Percentiles rank a stretch among this genome's conserved stretches.
phyloP scores from a whole-genome alignment of 2,329 filamentous ascomycete genomes.

The Scytalidium lignicola region DNA sequence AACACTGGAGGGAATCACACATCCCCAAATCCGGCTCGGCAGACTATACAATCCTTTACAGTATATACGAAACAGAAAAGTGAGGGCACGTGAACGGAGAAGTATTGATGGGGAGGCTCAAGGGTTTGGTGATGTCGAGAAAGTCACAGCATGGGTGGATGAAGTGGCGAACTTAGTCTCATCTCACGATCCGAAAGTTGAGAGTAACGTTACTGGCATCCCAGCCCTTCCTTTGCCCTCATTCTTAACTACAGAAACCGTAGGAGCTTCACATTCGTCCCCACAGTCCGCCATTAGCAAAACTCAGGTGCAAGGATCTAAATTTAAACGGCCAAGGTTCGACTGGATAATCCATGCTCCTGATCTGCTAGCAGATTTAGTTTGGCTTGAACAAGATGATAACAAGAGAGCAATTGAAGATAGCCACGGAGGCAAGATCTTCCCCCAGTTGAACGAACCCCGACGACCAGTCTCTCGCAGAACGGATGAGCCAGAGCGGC shows the following conservation, averaged over 20 bases:
- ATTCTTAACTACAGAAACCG: conserved; percentile 25
- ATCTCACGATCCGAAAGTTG: conserved; percentile 16
- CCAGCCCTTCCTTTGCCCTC: conserved; percentile 36
- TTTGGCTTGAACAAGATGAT: conserved; percentile 79
- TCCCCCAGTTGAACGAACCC: conserved; percentile 38
- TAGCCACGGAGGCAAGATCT: conserved; percentile 69
- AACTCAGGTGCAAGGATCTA: conserved; percentile 32
- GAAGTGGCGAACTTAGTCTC: conserved; percentile 38
- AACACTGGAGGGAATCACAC: conserved; percentile 31
- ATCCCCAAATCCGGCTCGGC: conserved; percentile 41
- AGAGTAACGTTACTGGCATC: conserved; percentile 12
- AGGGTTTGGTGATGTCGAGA: conserved; percentile 70
- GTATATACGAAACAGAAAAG: conserved; percentile 83
- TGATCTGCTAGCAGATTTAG: conserved; percentile 82
- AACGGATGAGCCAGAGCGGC: conserved; percentile 24
- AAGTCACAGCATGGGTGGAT: conserved; percentile 74
- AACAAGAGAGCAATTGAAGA: conserved; percentile 82
- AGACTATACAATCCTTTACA: conserved; percentile 88
- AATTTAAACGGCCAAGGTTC: conserved; percentile 66
- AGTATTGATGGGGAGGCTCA: conserved; percentile 68
- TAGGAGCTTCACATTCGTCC: conserved; percentile 24
- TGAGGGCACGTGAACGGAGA: conserved; percentile 72
- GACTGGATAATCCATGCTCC: conserved; percentile 83
- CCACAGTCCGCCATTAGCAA: conserved; percentile 37
- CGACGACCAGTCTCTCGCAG: conserved; percentile 29